Base-by-base conservation (phyloP, 1,284 basidiomycete genomes). In the Rhodotorula sp. region DNA sequence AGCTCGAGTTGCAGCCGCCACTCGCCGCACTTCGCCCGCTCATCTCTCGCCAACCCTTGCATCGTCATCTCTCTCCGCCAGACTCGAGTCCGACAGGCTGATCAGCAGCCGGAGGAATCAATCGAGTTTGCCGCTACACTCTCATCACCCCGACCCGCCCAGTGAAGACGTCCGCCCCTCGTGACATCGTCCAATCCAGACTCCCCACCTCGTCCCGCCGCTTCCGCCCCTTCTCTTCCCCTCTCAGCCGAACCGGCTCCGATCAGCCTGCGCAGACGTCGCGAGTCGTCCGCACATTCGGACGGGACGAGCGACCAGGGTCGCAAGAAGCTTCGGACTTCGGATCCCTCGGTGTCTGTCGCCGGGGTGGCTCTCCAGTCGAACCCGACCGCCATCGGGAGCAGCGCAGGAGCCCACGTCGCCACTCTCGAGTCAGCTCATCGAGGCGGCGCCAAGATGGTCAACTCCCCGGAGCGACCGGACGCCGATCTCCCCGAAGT, bases 201-300 rank as follows among this genome's bases (percentile, higher is more conserved):
- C 54, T 55, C 54, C 54, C 54, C 54, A 55, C 54, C 54, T 55
- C 54, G 54, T 55, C 54, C 54, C 54, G 54, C 54, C 54, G 54
- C 54, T 55, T 55, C 54, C 54, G 54, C 54, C 54, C n/a, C 16
- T 12, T 15, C 26, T 26, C 16, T 26, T 16, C n/a, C 54, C 28
- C 14, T 16, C 23, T 16, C 54, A 12, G 23, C 54, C 54, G 54
- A 26, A 16, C n/a, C 54, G 54, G 54, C 54, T 28, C 26, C n/a
- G 1, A 28, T 16, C 23, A 55, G 54, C 28, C 26, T 55, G 54
- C 54, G 54, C 23, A n/a, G 54, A 16, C 54, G 26, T 55, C 54
- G 54, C 23, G 54, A n/a, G 15, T 26, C 54, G 26, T 55, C 54
- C n/a, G 54, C 14, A 55, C 26, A 18, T 16, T 55, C 54, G 54